These are phyloP conservation scores for Perkinsus olseni DNA, from an alignment of 169 alveolate species.

Conservation along the genomic window DNA sequence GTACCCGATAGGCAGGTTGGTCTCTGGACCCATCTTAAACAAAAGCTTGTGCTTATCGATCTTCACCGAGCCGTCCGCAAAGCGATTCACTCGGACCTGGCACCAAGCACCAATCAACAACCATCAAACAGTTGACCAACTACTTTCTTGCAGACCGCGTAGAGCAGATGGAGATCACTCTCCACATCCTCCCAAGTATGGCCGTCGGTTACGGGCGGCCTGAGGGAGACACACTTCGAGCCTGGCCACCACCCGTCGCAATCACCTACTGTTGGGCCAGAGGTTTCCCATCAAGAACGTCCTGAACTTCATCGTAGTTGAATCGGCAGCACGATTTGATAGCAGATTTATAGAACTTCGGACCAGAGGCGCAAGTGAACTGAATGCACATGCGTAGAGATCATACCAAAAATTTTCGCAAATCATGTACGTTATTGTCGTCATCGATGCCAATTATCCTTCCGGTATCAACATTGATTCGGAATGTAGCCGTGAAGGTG, in stretches of 20 bases:
- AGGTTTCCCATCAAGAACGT: conserved; percentile 67
- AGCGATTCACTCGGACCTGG: not conserved
- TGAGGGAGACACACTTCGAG: not conserved
- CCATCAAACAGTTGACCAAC: not conserved
- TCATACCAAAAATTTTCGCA: not conserved
- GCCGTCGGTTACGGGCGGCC: not conserved
- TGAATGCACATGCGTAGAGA: not conserved
- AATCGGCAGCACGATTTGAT: not conserved
- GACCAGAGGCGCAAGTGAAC: not conserved
- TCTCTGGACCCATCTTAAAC: not conserved
- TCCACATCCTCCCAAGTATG: not conserved
- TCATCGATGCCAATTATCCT: not conserved
- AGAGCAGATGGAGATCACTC: not conserved
- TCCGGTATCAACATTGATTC: conserved; percentile 22
- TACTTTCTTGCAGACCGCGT: not conserved
- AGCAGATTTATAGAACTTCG: not conserved
- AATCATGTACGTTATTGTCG: not conserved
- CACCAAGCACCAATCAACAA: not conserved
- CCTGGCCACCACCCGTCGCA: conserved; percentile 57
- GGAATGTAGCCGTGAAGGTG: conserved; percentile 56
- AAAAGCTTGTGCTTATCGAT: not conserved
- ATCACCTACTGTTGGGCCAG: conserved; percentile 55
- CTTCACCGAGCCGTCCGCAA: not conserved
- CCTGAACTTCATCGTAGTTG: conserved; percentile 58
- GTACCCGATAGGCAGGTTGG: not conserved